Percentiles rank a stretch among this genome's conserved stretches.
phyloP scores from a whole-genome alignment of 371 early-diverging fungal genomes.

The Funneliformis caledonium region DNA sequence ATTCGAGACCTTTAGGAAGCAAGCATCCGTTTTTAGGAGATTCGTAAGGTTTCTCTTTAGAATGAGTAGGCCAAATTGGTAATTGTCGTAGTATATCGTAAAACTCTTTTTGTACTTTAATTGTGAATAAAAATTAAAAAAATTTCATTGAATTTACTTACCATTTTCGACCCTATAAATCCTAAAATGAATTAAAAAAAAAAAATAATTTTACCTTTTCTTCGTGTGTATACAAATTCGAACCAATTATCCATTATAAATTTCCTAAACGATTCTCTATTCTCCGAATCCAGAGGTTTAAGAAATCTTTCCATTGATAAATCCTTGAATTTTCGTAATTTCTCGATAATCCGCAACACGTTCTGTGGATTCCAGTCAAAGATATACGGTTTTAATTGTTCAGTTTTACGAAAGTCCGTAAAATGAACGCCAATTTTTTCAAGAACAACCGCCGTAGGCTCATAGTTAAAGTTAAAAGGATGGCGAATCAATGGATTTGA shows the following conservation, averaged over 20 bases:
- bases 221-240: background rate
- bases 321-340: background rate
- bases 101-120: background rate
- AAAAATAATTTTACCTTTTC: background rate
- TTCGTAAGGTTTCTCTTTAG: background rate
- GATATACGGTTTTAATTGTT: background rate
- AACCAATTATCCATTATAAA: background rate
- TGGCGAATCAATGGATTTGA: background rate
- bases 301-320: background rate
- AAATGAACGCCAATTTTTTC: constrained; percentile 10
- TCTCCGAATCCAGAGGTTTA: background rate
- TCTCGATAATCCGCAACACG: background rate
- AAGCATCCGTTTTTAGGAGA: background rate
- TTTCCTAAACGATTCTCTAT: background rate
- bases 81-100: constrained; percentile 1
- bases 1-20: background rate
- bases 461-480: background rate
- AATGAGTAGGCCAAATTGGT: constrained; percentile 18
- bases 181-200: background rate
- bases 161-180: background rate
- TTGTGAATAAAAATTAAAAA: background rate
- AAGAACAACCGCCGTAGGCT: background rate
- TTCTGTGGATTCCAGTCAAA: background rate
- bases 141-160: background rate
- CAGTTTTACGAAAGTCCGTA: constrained; percentile 1